A percentile compares a stretch with the other conserved stretches of the same genome.
These are phyloP conservation scores for Trichoderma asperellum DNA, from an alignment of 2,329 filamentous ascomycete genomes.

Conservation along the genomic window DNA sequence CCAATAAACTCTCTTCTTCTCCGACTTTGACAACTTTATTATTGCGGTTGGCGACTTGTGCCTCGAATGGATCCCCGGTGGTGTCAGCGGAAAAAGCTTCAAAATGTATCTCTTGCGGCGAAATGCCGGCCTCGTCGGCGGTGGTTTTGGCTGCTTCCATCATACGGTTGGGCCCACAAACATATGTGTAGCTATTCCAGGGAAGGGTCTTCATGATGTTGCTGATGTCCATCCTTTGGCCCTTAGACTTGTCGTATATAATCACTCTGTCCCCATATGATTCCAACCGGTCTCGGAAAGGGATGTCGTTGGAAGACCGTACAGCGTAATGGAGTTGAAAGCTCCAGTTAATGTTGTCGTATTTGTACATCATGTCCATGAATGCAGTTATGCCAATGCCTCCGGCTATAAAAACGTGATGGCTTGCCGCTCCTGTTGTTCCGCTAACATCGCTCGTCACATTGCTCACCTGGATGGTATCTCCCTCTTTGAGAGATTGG, in stretches of 20 bases:
- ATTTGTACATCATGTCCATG: conserved; percentile 51
- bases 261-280: conserved; percentile 47
- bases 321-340: conserved; percentile 64
- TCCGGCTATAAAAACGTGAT: conserved; percentile 66
- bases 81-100: conserved; percentile 61
- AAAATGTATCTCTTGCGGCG: conserved; percentile 59
- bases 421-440: conserved; percentile 51
- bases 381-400: conserved; percentile 71
- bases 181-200: conserved; percentile 63
- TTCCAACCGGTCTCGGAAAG: conserved; percentile 56
- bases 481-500: conserved; percentile 50
- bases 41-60: conserved; percentile 50
- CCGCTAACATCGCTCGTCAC: conserved; percentile 54
- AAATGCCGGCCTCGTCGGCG: conserved; percentile 49
- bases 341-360: conserved; percentile 52
- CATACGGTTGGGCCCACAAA: conserved; percentile 62
- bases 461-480: conserved; percentile 54
- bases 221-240: conserved; percentile 56
- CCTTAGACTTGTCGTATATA: conserved; percentile 57
- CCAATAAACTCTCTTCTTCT: conserved; percentile 54
- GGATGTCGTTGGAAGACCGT: conserved; percentile 54
- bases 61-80: conserved; percentile 64
- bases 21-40: conserved; percentile 50
- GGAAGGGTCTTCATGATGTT: conserved; percentile 53
- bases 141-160: conserved; percentile 55